These are phyloP conservation scores for grape (Vitis vinifera) DNA, from an alignment of 164 flowering plant genomes.

Conservation along the genomic window DNA sequence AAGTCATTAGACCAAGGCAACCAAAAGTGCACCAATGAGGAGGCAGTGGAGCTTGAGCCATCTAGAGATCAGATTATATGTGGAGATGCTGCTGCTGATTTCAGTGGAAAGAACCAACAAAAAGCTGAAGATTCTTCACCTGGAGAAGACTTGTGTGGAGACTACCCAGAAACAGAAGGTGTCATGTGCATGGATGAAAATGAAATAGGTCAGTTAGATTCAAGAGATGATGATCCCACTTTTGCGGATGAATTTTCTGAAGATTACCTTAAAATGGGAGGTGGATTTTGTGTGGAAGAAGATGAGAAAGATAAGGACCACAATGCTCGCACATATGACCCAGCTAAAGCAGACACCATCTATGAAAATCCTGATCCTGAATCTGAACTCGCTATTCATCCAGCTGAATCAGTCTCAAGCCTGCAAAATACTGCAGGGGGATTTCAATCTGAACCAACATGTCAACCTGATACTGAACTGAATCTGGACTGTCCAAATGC, in stretches of 20 bases:
- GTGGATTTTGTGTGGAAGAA: conserved; percentile 61
- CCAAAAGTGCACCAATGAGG: conserved; percentile 14
- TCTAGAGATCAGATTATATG: not conserved
- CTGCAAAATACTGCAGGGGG: conserved; percentile 1
- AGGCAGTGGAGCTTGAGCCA: conserved; percentile 20
- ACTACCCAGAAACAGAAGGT: conserved; percentile 43
- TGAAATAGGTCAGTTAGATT: conserved; percentile 18
- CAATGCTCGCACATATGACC: conserved; percentile 1
- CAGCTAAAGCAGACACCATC: not conserved
- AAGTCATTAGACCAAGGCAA: conserved; percentile 19
- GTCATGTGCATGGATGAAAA: conserved; percentile 48
- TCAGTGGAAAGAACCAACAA: conserved; percentile 9
- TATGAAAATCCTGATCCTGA: not conserved
- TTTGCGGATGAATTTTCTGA: conserved; percentile 14
- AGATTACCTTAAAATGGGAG: conserved; percentile 50
- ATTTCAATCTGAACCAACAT: conserved; percentile 5
- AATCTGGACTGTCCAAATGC: conserved; percentile 3
- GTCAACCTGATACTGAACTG: conserved; percentile 4
- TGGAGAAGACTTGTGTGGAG: conserved; percentile 11
- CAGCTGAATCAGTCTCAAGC: conserved; percentile 1
- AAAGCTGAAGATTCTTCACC: conserved; percentile 6
- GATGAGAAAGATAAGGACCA: conserved; percentile 15
- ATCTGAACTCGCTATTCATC: conserved; percentile 1
- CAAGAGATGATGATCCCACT: conserved; percentile 12
- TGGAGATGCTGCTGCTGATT: conserved; percentile 17